phyloP scores from a whole-genome alignment of 305 asterid species.

The Plantago coronopus region DNA sequence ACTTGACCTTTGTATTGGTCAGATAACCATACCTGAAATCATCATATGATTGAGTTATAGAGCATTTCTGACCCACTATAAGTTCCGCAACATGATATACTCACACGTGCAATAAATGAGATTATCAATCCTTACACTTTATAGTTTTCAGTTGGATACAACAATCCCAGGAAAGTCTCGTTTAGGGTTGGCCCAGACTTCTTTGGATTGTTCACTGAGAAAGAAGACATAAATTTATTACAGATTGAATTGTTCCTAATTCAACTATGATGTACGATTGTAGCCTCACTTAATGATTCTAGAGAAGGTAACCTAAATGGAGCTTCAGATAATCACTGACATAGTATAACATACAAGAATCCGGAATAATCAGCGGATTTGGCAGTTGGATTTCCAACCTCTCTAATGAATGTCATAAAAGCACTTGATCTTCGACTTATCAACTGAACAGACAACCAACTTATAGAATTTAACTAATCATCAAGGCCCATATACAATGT shows the following conservation, averaged over 20 bases:
- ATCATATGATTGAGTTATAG: conserved; percentile 18
- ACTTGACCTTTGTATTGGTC: conserved; percentile 97
- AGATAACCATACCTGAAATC: conserved; percentile 81
- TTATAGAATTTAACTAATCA: too few relatives aligned
- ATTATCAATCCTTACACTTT: conserved; percentile 69
- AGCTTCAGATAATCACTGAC: too few relatives aligned
- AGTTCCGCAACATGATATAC: background rate
- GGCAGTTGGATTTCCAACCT: too few relatives aligned
- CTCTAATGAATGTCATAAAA: too few relatives aligned
- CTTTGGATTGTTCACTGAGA: conserved; percentile 93
- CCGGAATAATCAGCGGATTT: too few relatives aligned
- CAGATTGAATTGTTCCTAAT: conserved; percentile 3
- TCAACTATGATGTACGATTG: background rate
- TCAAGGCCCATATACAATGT: too few relatives aligned
- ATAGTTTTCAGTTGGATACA: conserved; percentile 90
- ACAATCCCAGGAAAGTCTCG: conserved; percentile 92
- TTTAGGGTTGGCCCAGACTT: conserved; percentile 78
- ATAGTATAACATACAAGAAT: too few relatives aligned
- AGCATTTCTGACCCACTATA: conserved; percentile 2
- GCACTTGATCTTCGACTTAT: too few relatives aligned
- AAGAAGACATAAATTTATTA: conserved; percentile 15
- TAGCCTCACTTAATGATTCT: background rate
- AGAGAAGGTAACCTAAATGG: too few relatives aligned
- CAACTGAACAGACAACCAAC: too few relatives aligned
- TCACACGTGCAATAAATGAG: conserved; percentile 3